A percentile compares a stretch with the other conserved stretches of the same genome.
Evolutionary conservation across 495 filamentous ascomycete species (phyloP).

Genomic region (Xylaria flabelliformis): DNA sequence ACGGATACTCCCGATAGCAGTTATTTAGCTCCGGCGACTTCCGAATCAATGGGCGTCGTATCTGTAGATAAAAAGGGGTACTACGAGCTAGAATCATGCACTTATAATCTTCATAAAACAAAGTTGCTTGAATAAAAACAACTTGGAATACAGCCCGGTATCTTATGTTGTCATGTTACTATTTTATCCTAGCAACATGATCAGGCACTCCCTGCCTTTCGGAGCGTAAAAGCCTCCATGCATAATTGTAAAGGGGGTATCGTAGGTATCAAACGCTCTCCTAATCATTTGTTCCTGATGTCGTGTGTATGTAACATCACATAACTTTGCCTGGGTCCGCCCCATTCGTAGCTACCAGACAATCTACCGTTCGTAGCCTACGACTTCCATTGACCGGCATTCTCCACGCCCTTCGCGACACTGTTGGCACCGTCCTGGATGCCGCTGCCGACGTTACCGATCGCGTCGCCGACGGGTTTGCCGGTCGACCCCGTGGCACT

Average conservation of each 20-base stretch:
- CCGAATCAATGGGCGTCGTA: not conserved
- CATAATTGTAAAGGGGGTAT: constrained; percentile 13
- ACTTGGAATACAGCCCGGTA: too few relatives aligned
- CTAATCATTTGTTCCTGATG: not conserved
- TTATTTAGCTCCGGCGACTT: constrained; percentile 18
- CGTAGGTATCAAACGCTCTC: not conserved
- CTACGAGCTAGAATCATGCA: not conserved
- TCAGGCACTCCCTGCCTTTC: not conserved
- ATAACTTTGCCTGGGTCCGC: not conserved
- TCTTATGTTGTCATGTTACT: not conserved
- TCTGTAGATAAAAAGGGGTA: not conserved
- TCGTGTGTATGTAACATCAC: too few relatives aligned
- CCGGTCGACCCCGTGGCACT: constrained; percentile 68
- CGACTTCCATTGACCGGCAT: constrained; percentile 71
- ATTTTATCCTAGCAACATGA: not conserved
- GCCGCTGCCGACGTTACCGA: constrained; percentile 65
- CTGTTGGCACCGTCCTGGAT: constrained; percentile 63
- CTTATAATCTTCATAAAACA: not conserved
- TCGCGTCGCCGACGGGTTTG: constrained; percentile 68
- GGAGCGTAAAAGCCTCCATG: not conserved
- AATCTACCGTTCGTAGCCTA: too few relatives aligned
- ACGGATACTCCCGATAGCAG: not conserved
- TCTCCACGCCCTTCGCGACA: constrained; percentile 68
- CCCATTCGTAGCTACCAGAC: too few relatives aligned
- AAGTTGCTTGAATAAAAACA: too few relatives aligned